Evolutionary conservation across 2,329 filamentous ascomycete genomes (phyloP), one percentile per base, ranked within the genome.

Genomic region (Ustulina deusta): DNA sequence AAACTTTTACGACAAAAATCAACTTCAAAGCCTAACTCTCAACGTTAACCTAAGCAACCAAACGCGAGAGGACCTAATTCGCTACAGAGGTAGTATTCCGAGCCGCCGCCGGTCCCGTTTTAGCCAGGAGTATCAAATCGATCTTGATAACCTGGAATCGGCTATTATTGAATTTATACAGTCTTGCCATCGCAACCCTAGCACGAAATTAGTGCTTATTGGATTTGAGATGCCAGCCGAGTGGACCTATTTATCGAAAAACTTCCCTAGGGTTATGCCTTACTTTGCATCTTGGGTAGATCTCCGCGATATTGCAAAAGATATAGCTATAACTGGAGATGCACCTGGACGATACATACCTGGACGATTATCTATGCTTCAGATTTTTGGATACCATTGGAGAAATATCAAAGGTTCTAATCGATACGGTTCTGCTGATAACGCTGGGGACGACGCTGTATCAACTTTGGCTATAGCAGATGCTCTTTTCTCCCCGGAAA

Each of bases 211-310:
- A 15, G 46, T 60, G 29, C 48, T 54, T 22, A 25, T 63, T 34
- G 54, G 61, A 51, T 61, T 65, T 36, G 63, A 56, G 57, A 65
- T 65, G 63, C 4, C 49, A 27, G 63, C 49, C 9, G 63, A 65
- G 34, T 65, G 63, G 63, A 61, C 4, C 7, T 61, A 65, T 49
- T 9, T 65, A 7, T 56, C 36, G 7, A 48, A 13, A n/a, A 56
- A 49, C 40, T 65, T 65, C 49, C 57, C 51, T 2, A 27, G 6
- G 20, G 29, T 27, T 34, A 55, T 61, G 4, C 49, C 57, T 29
- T 56, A 61, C 51, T 61, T 65, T 32, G 17, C 63, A 5, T 65
- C 15, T 7, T 61, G 63, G 63, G 49, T 65, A 22, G 63, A 65
- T 22, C 62, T 64, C 46, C 55, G 61, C 25, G 61, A 63, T 44